phyloP scores from a whole-genome alignment of 768 basidiomycete genomes.

The Boletales sp. region DNA sequence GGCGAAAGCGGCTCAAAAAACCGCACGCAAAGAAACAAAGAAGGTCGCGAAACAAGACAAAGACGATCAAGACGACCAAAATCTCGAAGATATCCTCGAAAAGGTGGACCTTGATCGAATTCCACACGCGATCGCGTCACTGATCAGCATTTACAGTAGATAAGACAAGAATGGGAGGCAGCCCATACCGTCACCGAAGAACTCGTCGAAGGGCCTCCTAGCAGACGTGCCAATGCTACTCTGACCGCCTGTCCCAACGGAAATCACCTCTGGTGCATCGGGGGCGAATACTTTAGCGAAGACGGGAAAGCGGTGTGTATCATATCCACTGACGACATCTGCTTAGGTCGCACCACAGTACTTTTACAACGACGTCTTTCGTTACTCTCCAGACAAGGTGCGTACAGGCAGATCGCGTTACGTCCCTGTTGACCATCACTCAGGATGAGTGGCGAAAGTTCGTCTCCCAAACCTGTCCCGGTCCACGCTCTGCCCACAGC shows the following conservation, averaged over 20 bases:
- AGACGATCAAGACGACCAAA: constrained; percentile 64
- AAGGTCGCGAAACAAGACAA: constrained; percentile 49
- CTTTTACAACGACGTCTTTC: constrained; percentile 85
- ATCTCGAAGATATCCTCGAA: constrained; percentile 82
- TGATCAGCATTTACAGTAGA: constrained; percentile 45
- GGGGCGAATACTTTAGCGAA: constrained; percentile 85
- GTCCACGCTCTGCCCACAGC: constrained; percentile 85
- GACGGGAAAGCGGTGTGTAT: constrained; percentile 70
- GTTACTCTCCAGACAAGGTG: constrained; percentile 82
- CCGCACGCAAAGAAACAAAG: constrained; percentile 64
- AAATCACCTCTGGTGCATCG: constrained; percentile 79
- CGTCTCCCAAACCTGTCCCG: constrained; percentile 79
- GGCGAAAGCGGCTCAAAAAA: constrained; percentile 61
- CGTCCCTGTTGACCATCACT: neutral
- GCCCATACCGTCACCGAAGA: constrained; percentile 84
- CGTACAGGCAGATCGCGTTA: neutral
- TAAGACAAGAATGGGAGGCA: constrained; percentile 79
- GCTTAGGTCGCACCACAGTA: constrained; percentile 40
- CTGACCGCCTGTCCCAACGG: constrained; percentile 77
- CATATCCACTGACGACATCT: neutral
- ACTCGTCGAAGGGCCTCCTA: constrained; percentile 77
- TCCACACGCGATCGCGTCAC: neutral
- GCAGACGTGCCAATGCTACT: constrained; percentile 79
- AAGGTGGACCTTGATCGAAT: constrained; percentile 42
- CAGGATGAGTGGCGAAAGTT: constrained; percentile 90